Conservation (phyloP, 164 flowering plant genomes). For the Vitis riparia region DNA sequence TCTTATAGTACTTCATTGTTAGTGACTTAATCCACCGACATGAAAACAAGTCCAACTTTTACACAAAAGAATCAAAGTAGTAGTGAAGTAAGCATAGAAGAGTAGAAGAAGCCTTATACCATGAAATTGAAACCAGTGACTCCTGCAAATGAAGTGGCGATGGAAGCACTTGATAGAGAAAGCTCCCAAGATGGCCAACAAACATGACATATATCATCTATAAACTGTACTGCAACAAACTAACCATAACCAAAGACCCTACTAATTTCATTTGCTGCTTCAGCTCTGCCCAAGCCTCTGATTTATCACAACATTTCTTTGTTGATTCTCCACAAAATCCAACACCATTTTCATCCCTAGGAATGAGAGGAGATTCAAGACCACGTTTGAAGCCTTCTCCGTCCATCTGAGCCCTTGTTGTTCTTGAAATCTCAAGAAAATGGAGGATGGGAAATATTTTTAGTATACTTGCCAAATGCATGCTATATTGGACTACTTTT, state of each 20-base stretch:
- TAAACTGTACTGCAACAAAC: slow-evolving; percentile 16
- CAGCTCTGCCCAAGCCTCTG: slow-evolving; percentile 8
- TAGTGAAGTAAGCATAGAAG: too few species aligned
- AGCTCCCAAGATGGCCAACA: slow-evolving; percentile 8
- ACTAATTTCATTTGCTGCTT: slow-evolving; percentile 19
- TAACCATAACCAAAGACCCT: slow-evolving; percentile 24
- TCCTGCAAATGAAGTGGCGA: slow-evolving; percentile 27
- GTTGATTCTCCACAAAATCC: too few species aligned
- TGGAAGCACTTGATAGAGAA: slow-evolving; percentile 22
- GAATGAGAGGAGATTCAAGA: not conserved
- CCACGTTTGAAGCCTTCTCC: not conserved
- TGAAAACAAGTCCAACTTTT: too few species aligned
- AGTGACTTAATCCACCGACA: too few species aligned
- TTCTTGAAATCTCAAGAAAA: too few species aligned
- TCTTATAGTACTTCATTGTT: too few species aligned
- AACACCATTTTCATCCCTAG: not conserved
- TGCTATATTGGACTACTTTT: too few species aligned
- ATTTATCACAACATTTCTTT: too few species aligned
- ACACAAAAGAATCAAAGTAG: too few species aligned
- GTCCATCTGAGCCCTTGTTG: not conserved
- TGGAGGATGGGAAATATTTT: not conserved
- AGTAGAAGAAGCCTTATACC: slow-evolving; percentile 6
- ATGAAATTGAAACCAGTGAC: slow-evolving; percentile 29
- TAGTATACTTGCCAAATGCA: too few species aligned
- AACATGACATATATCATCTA: slow-evolving; percentile 20